Percentiles rank a stretch among this genome's conserved stretches.
These are phyloP conservation scores for Colletotrichum horii DNA, from an alignment of 2,329 filamentous ascomycete genomes.

Conservation along the genomic window DNA sequence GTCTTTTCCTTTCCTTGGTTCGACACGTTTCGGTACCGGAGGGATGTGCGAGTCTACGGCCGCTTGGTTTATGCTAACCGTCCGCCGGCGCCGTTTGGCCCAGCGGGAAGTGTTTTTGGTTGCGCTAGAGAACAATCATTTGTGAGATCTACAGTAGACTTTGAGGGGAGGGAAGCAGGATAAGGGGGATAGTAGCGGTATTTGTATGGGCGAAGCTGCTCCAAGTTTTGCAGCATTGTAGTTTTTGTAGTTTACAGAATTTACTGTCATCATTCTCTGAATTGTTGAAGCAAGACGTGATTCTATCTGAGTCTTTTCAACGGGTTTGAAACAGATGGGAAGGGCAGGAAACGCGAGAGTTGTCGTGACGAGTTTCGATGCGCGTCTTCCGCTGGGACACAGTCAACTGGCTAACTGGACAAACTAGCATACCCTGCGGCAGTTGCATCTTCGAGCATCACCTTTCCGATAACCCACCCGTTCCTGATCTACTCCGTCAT, in stretches of 20 bases:
- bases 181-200: not conserved
- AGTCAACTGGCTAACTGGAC: not conserved
- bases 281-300: not conserved
- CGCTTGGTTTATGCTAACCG: not conserved
- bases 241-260: not conserved
- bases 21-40: not conserved
- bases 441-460: not conserved
- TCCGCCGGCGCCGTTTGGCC: not conserved
- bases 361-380: not conserved
- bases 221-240: not conserved
- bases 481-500: not conserved
- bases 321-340: not conserved
- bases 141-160: not conserved
- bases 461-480: not conserved
- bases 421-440: not conserved
- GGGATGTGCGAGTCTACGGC: not conserved
- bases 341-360: not conserved
- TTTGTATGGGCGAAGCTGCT: not conserved
- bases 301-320: not conserved
- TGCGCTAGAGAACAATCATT: not conserved
- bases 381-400: not conserved
- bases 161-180: not conserved
- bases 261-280: not conserved
- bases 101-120: not conserved
- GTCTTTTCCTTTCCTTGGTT: not conserved